A percentile compares a stretch with the other conserved stretches of the same genome.
Evolutionary conservation across 2,329 filamentous ascomycete genomes (phyloP).

Genomic region (Sclerotinia borealis): DNA sequence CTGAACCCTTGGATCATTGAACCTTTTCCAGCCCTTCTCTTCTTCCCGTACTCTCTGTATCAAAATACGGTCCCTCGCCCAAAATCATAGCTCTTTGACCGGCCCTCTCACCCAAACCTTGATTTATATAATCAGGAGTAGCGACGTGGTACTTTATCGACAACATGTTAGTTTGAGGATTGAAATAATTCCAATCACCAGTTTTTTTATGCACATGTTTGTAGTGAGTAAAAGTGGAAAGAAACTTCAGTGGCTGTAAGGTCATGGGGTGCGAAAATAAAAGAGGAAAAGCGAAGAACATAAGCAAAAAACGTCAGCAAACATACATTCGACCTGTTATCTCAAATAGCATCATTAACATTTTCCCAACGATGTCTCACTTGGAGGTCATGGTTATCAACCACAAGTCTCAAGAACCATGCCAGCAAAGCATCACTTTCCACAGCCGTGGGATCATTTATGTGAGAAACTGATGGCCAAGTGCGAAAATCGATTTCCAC

Average conservation of each 20-base stretch:
- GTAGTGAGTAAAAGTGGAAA: not conserved
- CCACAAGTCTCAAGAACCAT: constrained; percentile 46
- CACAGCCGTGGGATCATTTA: constrained; percentile 44
- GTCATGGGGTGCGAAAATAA: not conserved
- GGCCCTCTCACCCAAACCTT: constrained; percentile 44
- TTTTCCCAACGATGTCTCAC: constrained; percentile 37
- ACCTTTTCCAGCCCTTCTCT: constrained; percentile 27
- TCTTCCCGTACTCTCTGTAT: constrained; percentile 40
- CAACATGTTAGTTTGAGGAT: not conserved
- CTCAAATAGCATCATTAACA: constrained; percentile 47
- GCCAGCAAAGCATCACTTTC: constrained; percentile 45
- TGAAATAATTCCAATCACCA: not conserved
- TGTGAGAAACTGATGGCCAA: constrained; percentile 45
- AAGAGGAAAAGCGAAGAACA: not conserved
- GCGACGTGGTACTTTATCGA: constrained; percentile 42
- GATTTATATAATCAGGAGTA: constrained; percentile 44
- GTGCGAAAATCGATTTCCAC: constrained; percentile 50
- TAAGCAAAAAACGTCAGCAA: not conserved
- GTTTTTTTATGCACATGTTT: not conserved
- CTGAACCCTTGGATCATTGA: not conserved
- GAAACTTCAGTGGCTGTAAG: not conserved
- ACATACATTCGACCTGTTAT: constrained; percentile 43
- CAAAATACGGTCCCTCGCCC: constrained; percentile 46
- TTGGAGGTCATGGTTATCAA: constrained; percentile 52
- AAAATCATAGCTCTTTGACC: constrained; percentile 45